Percentiles rank a stretch among this genome's conserved stretches.
These are phyloP conservation scores for Aspergillus olivimuriae DNA, from an alignment of 495 filamentous ascomycete species.

Conservation along the genomic window DNA sequence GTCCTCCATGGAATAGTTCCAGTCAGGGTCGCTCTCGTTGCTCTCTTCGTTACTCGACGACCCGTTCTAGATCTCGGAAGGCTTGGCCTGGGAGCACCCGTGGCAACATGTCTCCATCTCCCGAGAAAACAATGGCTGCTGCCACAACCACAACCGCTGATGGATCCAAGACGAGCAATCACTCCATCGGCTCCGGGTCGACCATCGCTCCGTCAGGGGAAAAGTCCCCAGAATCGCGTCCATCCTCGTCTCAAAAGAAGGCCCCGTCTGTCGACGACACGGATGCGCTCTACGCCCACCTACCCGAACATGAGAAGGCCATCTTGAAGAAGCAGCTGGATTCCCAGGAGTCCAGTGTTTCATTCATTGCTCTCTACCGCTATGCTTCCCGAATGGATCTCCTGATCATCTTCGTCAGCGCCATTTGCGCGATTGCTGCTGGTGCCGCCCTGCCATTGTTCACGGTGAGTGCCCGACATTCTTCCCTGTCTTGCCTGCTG, in stretches of 20 bases:
- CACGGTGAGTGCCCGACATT: conserved; percentile 50
- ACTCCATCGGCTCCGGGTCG: conserved; percentile 19
- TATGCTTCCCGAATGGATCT: conserved; percentile 74
- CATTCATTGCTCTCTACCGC: conserved; percentile 63
- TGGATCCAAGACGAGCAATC: conserved; percentile 10
- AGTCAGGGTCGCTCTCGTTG: not conserved
- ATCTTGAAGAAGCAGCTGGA: conserved; percentile 68
- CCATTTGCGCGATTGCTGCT: conserved; percentile 64
- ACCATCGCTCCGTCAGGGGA: conserved; percentile 9
- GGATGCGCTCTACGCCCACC: conserved; percentile 32
- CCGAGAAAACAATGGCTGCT: conserved; percentile 1
- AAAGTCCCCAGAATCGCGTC: conserved; percentile 16
- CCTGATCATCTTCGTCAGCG: conserved; percentile 60
- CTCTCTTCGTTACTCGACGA: not conserved
- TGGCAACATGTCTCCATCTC: conserved; percentile 7
- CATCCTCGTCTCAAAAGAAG: conserved; percentile 11
- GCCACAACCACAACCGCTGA: conserved; percentile 5
- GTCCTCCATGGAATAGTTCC: conserved; percentile 13
- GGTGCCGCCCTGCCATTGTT: conserved; percentile 83
- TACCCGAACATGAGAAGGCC: conserved; percentile 50
- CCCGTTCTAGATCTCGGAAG: not conserved
- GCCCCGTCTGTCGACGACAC: conserved; percentile 13
- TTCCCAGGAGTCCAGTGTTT: conserved; percentile 57
- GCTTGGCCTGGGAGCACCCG: conserved; percentile 5
- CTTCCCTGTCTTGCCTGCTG: not conserved